Evolutionary conservation across 2,329 filamentous ascomycete genomes (phyloP).

Genomic region (Cadophora luteo-olivacea): DNA sequence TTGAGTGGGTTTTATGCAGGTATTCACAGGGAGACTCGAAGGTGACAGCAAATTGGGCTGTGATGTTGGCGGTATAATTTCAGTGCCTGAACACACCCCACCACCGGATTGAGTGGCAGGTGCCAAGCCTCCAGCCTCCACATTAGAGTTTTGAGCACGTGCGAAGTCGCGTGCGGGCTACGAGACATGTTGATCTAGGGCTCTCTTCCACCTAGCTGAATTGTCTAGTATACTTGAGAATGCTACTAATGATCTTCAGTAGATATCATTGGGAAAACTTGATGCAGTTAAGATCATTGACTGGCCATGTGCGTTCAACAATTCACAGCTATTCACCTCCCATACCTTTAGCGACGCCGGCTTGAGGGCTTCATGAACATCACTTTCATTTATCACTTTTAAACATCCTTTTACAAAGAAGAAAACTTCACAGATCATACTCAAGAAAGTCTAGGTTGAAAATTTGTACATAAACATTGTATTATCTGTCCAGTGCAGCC

Average conservation of each 20-base stretch:
- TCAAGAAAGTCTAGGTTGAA: not conserved
- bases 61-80: conserved; percentile 16
- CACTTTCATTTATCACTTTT: not conserved
- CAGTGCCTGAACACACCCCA: conserved; percentile 25
- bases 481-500: conserved; percentile 25
- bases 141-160: conserved; percentile 10
- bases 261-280: too few species aligned
- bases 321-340: not conserved
- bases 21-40: not conserved
- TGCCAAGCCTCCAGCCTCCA: conserved; percentile 16
- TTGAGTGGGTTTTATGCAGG: not conserved
- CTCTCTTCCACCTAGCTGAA: not conserved
- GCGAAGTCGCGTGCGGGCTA: conserved; percentile 10
- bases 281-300: too few species aligned
- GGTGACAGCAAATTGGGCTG: conserved; percentile 4
- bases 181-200: not conserved
- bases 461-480: conserved; percentile 15
- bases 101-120: conserved; percentile 17
- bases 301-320: too few species aligned
- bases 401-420: not conserved
- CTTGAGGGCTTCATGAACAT: not conserved
- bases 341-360: not conserved
- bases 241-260: not conserved
- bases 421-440: not conserved
- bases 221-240: not conserved